Base-by-base conservation (phyloP, 192 early-diverging fungal genomes). In the Paraglomus brasilianum region DNA sequence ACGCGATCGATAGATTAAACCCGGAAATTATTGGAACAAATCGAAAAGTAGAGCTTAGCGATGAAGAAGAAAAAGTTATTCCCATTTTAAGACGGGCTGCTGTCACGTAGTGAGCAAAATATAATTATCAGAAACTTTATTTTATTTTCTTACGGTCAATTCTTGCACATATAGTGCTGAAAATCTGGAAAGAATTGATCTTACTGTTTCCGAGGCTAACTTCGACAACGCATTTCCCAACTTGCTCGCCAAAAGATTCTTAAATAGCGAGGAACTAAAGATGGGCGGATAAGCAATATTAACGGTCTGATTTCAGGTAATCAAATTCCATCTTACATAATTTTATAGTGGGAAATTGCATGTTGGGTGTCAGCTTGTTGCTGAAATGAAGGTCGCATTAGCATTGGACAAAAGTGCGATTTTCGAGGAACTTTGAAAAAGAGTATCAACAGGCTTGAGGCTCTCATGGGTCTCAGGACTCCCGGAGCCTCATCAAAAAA, bases 191-290 rank as follows among this genome's bases (percentile, higher is more conserved):
- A 42, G 41, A 42, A 1, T 71, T 19, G 59, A 71, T 49, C 51
- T 62, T 48, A 44, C 70, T 2, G 14, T 72, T 42, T 72, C 70
- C 10, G 70, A 72, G n/a, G 49, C 48, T 44, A 39, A 40, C 39
- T 72, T 72, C 42, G 49, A 72, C 43, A 72, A 72, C 19, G 30
- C 22, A 21, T 72, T 72, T 55, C 59, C 60, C 5, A 72, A 72
- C 19, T 53, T 72, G 70, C 38, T 72, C 9, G 14, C 46, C 8
- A 72, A 64, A 44, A 49, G 60, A 72, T 72, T 72, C 21, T 64
- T 72, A 51, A 44, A 72, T 40, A 72, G 36, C 1, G 13, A 22
- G 10, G 70, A 72, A 1, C 42, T 72, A 50, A 72, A 72, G 41
- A 72, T 72, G 48, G 70, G 63, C 52, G 47, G 40, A 67, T 22